Conservation (phyloP, 805 yeast genomes). For the Ogataea angusta region DNA sequence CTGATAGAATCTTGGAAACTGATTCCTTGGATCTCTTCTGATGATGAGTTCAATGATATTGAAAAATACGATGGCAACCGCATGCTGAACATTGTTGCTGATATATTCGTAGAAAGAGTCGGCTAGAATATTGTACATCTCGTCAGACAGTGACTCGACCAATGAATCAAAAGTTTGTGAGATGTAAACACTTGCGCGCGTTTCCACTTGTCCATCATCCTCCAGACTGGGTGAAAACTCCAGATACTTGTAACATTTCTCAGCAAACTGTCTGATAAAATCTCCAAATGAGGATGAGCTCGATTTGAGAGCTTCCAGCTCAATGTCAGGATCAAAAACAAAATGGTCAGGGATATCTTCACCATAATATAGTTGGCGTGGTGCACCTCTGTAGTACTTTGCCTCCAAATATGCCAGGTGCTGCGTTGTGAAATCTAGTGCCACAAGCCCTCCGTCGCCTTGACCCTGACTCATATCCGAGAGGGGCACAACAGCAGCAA, state of each 20-base stretch:
- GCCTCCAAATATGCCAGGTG: constrained; percentile 57
- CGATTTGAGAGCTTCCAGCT: constrained; percentile 60
- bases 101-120: constrained; percentile 54
- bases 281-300: constrained; percentile 70
- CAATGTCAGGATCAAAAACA: constrained; percentile 41
- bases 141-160: constrained; percentile 59
- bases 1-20: constrained; percentile 43
- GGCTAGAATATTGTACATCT: constrained; percentile 45
- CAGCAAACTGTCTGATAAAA: constrained; percentile 53
- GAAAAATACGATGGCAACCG: constrained; percentile 65
- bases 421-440: constrained; percentile 57
- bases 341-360: constrained; percentile 29
- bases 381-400: constrained; percentile 34
- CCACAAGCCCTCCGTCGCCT: constrained; percentile 38
- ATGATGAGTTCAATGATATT: constrained; percentile 71
- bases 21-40: constrained; percentile 53
- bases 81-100: constrained; percentile 52
- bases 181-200: constrained; percentile 39
- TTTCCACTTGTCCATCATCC: constrained; percentile 48
- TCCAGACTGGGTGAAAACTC: constrained; percentile 67
- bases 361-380: constrained; percentile 22
- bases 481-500: constrained; percentile 72
- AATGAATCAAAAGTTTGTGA: constrained; percentile 42
- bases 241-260: constrained; percentile 57
- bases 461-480: constrained; percentile 49